These are phyloP conservation scores for Graphiopsis chlorocephala DNA, from an alignment of 2,329 filamentous ascomycete species.

Conservation along the genomic window DNA sequence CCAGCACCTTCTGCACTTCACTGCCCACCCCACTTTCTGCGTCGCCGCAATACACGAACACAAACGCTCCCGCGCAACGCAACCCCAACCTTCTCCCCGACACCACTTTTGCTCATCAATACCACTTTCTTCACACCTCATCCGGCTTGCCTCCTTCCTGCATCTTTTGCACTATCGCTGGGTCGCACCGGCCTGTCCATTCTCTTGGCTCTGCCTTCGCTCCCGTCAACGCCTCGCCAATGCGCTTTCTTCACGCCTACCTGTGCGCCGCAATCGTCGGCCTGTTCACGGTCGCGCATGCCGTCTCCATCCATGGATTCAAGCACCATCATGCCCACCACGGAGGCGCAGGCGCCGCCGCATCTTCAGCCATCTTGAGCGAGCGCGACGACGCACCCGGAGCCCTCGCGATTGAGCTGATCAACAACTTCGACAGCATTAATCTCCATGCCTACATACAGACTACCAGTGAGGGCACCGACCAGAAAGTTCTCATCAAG, in stretches of 20 bases:
- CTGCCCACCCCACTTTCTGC: not conserved
- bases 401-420: slow-evolving; percentile 25
- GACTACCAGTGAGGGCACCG: slow-evolving; percentile 39
- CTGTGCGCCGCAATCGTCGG: not conserved
- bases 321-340: not conserved
- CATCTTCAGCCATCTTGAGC: not conserved
- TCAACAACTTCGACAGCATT: slow-evolving; percentile 41
- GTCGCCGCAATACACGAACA: not conserved
- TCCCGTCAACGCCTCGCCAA: not conserved
- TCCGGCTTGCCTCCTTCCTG: not conserved
- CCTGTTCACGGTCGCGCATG: not conserved
- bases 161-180: not conserved
- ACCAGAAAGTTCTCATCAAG: slow-evolving; percentile 40
- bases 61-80: not conserved
- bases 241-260: not conserved
- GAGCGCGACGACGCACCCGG: not conserved
- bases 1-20: not conserved
- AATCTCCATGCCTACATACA: slow-evolving; percentile 42
- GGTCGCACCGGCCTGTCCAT: not conserved
- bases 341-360: not conserved
- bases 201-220: not conserved
- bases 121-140: not conserved
- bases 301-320: not conserved
- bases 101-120: not conserved
- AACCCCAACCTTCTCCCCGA: not conserved